phyloP scores from a whole-genome alignment of 2,329 filamentous ascomycete genomes.

The Pseudogymnoascus sp. region DNA sequence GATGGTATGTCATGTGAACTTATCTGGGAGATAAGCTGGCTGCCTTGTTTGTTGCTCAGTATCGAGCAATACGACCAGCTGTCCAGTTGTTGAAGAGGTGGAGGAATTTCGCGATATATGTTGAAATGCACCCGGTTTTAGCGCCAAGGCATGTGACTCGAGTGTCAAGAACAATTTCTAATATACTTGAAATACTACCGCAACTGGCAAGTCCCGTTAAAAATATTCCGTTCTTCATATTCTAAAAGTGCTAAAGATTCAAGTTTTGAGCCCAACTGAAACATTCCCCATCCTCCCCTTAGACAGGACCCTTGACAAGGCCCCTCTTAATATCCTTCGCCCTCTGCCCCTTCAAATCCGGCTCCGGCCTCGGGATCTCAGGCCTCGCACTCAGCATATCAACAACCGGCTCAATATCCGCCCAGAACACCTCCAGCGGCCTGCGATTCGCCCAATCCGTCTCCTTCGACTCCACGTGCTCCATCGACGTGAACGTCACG shows the following conservation, averaged over 20 bases:
- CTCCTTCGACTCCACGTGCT: constrained; percentile 69
- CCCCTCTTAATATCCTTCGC: constrained; percentile 58
- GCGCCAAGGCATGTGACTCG: not conserved
- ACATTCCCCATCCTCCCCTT: not conserved
- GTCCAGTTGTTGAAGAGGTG: not conserved
- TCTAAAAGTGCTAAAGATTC: not conserved
- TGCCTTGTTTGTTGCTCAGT: not conserved
- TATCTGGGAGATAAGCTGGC: not conserved
- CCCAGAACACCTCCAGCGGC: constrained; percentile 80
- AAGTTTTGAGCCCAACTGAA: not conserved
- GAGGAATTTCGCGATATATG: not conserved
- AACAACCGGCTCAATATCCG: constrained; percentile 68
- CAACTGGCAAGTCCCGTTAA: not conserved
- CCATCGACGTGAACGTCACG: constrained; percentile 80
- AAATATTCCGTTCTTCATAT: not conserved
- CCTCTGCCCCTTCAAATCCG: constrained; percentile 41
- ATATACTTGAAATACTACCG: not conserved
- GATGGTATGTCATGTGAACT: not conserved
- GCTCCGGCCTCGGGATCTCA: constrained; percentile 37
- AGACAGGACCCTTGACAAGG: constrained; percentile 19
- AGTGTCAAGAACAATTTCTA: not conserved
- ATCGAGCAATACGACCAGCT: too few relatives aligned
- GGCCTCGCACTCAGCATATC: constrained; percentile 75
- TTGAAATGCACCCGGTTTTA: not conserved
- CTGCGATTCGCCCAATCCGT: constrained; percentile 91